These are phyloP conservation scores for Ganoderma multipileum DNA, from an alignment of 1,284 basidiomycete species.

Conservation along the genomic window DNA sequence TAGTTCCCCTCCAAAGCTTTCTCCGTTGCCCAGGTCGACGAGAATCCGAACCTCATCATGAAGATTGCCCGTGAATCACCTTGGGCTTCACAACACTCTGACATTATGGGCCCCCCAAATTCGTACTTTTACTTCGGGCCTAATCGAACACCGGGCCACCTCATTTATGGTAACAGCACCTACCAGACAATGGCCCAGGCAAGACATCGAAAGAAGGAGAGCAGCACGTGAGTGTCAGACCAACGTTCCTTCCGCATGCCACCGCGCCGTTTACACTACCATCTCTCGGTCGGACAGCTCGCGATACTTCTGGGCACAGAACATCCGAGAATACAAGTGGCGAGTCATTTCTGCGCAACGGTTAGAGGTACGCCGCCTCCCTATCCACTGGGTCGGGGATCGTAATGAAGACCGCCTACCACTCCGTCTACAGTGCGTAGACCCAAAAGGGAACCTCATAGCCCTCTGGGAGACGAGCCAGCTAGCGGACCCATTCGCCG, in stretches of 20 bases:
- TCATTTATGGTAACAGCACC: slow-evolving; percentile 71
- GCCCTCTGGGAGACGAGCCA: slow-evolving; percentile 69
- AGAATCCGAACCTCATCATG: slow-evolving; percentile 65
- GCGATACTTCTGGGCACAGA: slow-evolving; percentile 73
- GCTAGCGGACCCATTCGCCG: slow-evolving; percentile 62
- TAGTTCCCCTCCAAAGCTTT: slow-evolving; percentile 3
- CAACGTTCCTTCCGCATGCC: not conserved
- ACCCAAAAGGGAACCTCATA: slow-evolving; percentile 57
- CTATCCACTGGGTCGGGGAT: not conserved
- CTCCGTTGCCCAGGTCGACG: slow-evolving; percentile 48
- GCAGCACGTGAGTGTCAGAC: slow-evolving; percentile 59
- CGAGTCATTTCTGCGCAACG: slow-evolving; percentile 55
- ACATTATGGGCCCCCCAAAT: slow-evolving; percentile 73
- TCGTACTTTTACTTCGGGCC: slow-evolving; percentile 79
- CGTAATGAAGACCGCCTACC: slow-evolving; percentile 15
- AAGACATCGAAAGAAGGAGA: slow-evolving; percentile 60
- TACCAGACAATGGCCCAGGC: slow-evolving; percentile 62
- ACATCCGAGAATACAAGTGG: slow-evolving; percentile 75
- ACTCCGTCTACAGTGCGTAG: slow-evolving; percentile 54
- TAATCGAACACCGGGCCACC: slow-evolving; percentile 59
- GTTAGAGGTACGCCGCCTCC: slow-evolving; percentile 68
- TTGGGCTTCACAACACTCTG: slow-evolving; percentile 69
- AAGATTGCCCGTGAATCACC: slow-evolving; percentile 64
- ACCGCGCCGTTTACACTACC: not conserved
- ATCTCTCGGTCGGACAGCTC: slow-evolving; percentile 52